Evolutionary conservation across 164 flowering plant genomes (phyloP), one percentile per base, ranked within the genome.

Genomic region (Vitis cinerea): DNA sequence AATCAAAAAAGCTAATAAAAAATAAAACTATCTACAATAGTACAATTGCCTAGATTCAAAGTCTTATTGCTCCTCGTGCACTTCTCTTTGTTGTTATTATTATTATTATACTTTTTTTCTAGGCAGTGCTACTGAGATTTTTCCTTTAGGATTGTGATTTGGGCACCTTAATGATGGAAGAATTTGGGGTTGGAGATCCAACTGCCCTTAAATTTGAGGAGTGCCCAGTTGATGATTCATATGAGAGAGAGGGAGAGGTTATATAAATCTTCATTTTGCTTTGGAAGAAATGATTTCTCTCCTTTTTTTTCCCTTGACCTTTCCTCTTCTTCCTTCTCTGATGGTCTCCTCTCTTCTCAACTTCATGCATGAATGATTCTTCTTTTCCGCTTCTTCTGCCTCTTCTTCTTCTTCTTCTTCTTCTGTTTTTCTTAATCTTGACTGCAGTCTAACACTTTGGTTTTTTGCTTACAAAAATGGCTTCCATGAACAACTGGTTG

Each of bases 401-500:
- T 61, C 48, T 55, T 60, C 70, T 61, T 61, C 52, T 52, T 60
- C 70, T 61, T 61, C 52, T 52, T 23, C 30, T 44, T 50, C 31
- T 57, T 58, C 63, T 29, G 8, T 51, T 37, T 37, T 37, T 17
- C 50, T 44, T 15, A 53, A 23, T 14, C 59, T 37, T 37, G 44
- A 37, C 44, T 37, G 44, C 44, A 37, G 44, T 37, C 7, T 37
- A 37, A 37, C 44, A 37, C 44, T 37, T 37, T 4, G 44, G 7
- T 50, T 55, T 9, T 14, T 63, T 48, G 8, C 60, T 54, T 9
- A 14, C n/a, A 50, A 19, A 17, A 48, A 87, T 88, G 89, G 83
- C 80, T 63, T 83, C 94, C 52, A 88, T 91, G 88, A 94, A 89
- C 79, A 89, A 89, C 84, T 92, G 97, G 97, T 80, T 94, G 66